Percentiles rank a stretch among this genome's conserved stretches.
Evolutionary conservation across 108 stramenopile genomes (phyloP).

Genomic region (Fragilaria crotonensis): DNA sequence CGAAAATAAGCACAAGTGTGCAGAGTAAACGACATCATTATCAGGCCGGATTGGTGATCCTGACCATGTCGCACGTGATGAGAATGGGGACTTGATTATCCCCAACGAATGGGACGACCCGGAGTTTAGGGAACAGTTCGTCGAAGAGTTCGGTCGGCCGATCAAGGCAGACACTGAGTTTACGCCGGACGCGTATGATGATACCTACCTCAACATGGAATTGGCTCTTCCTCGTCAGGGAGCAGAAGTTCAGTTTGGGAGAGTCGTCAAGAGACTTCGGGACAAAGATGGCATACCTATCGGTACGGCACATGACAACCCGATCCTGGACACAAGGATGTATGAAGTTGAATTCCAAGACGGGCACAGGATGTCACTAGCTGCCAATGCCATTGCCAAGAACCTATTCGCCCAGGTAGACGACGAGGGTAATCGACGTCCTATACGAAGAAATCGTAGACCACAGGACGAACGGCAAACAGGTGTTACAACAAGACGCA

Average conservation of each 20-base stretch:
- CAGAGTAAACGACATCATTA: neutral
- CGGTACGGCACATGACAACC: slow-evolving; percentile 2
- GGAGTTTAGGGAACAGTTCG: neutral
- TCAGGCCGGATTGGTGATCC: neutral
- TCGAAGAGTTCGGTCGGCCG: slow-evolving; percentile 4
- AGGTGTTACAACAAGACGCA: neutral
- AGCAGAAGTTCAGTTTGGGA: neutral
- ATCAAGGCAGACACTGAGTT: slow-evolving; percentile 17
- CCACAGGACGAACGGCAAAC: neutral
- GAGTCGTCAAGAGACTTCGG: neutral
- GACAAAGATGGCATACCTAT: slow-evolving; percentile 1
- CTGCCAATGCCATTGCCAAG: slow-evolving; percentile 17
- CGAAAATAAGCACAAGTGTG: neutral
- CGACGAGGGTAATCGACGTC: slow-evolving; percentile 6
- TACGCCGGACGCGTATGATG: neutral
- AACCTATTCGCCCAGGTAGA: slow-evolving; percentile 12
- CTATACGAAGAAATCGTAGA: neutral
- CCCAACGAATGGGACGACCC: neutral
- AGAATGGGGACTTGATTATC: neutral
- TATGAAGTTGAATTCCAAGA: too few relatives aligned
- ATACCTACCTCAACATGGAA: slow-evolving; percentile 10
- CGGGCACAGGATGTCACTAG: slow-evolving; percentile 4
- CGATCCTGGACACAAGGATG: slow-evolving; percentile 11
- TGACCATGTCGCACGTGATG: neutral
- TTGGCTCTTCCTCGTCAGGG: slow-evolving; percentile 6